Conservation (phyloP, 2,329 filamentous ascomycete species). For the Pseudogymnoascus destructans region DNA sequence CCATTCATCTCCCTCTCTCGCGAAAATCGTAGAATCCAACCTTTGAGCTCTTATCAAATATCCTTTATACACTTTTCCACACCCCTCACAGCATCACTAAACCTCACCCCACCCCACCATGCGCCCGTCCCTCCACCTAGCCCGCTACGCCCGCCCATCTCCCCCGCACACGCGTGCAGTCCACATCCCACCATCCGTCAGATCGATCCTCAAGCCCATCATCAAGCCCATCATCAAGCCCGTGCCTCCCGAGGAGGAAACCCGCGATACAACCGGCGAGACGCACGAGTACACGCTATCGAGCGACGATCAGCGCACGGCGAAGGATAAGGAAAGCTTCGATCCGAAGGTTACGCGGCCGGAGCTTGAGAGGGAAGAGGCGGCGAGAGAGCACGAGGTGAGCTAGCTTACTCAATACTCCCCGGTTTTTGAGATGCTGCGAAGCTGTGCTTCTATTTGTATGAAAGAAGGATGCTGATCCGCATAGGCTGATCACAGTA, state of each 20-base stretch:
- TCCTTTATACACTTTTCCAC: neutral
- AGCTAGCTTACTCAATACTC: neutral
- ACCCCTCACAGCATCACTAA: neutral
- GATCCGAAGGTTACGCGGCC: neutral
- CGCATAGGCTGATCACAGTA: neutral
- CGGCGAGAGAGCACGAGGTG: neutral
- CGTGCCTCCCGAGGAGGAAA: neutral
- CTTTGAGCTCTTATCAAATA: neutral
- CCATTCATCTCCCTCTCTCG: neutral
- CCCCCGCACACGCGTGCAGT: neutral
- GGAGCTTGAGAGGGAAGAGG: neutral
- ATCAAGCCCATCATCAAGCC: neutral
- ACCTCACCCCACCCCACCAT: neutral
- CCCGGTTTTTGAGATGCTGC: neutral
- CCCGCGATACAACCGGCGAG: neutral
- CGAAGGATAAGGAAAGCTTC: neutral
- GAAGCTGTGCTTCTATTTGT: neutral
- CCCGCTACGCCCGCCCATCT: neutral
- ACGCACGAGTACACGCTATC: constrained; percentile 3
- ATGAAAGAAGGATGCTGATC: neutral
- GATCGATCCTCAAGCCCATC: neutral
- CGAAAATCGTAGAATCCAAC: neutral
- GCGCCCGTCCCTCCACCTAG: neutral
- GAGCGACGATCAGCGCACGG: neutral
- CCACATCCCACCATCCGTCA: neutral